phyloP scores from a whole-genome alignment of 192 early-diverging fungal species.

The Podila horticola region DNA sequence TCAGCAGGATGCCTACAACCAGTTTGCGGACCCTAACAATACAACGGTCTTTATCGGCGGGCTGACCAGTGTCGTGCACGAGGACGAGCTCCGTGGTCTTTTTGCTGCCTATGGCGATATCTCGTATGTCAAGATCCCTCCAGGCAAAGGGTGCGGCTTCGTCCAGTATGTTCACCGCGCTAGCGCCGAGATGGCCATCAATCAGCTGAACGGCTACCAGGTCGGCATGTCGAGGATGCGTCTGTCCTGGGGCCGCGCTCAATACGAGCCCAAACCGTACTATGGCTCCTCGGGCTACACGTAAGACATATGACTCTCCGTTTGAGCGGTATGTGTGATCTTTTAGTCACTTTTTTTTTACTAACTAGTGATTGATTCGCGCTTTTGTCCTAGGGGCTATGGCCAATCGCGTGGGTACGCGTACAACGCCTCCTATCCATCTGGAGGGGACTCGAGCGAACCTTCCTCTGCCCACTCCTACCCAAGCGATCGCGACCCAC shows the following conservation, averaged over 20 bases:
- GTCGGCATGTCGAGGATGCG: slow-evolving; percentile 72
- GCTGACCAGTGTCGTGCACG: slow-evolving; percentile 77
- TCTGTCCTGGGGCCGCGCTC: slow-evolving; percentile 67
- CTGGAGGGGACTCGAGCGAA: not conserved
- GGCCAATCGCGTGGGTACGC: not conserved
- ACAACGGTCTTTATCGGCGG: slow-evolving; percentile 99
- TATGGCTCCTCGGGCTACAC: not conserved
- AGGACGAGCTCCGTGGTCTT: slow-evolving; percentile 82
- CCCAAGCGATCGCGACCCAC: not conserved
- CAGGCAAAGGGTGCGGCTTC: slow-evolving; percentile 96
- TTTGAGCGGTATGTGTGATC: no score
- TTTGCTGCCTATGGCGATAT: slow-evolving; percentile 94
- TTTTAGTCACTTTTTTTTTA: no score
- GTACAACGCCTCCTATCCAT: not conserved
- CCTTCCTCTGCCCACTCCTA: not conserved
- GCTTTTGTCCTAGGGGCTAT: no score
- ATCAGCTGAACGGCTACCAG: slow-evolving; percentile 86
- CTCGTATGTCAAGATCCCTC: slow-evolving; percentile 93
- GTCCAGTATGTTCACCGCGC: slow-evolving; percentile 87
- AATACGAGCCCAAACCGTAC: slow-evolving; percentile 56
- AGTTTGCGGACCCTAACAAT: slow-evolving; percentile 85
- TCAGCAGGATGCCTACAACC: slow-evolving; percentile 40
- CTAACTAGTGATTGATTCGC: no score
- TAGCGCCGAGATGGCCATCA: slow-evolving; percentile 90
- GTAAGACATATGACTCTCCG: not conserved